Base-by-base conservation (phyloP, 306 rosid genomes). In the Quillaja saponaria region DNA sequence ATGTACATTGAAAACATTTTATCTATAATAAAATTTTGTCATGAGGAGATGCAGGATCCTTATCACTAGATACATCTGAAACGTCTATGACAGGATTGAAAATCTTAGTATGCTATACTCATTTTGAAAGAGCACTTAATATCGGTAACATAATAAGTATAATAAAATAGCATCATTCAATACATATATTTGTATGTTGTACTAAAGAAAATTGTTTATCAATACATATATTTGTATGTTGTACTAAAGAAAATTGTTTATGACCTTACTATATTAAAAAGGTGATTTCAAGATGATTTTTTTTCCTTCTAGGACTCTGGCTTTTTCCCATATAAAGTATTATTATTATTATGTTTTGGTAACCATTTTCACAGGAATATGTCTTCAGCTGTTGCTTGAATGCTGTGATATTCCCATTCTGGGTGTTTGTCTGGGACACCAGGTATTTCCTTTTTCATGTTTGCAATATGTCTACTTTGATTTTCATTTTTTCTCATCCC, bases 341-440 rank as follows among this genome's bases (percentile, higher is more conserved):
- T 45, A 49, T 53, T 55, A 49, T 65, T 21, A 49, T 31, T 53
- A 4, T n/a, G n/a, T 65, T 69, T 63, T 61, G 55, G 53, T 74
- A 65, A 58, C 64, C 50, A 34, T 72, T 72, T 67, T 65, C 64
- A 55, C 83, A 92, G 99, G 99, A 68, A 85, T 92, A 75, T 89
- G 99, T 68, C 94, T 87, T 78, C 91, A 79, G 42, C 58, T 92
- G 72, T 80, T 92, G 76, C 87, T 42, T 55, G 79, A 81, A 44
- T 92, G 96, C 82, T 64, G 75, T 81, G 88, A 92, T 83, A 77
- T 92, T 61, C 99, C 99, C 64, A 69, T 92, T 69, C 72, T 92
- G 70, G 99, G 96, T 65, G 97, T 92, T 80, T 92, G 99, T 71
- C 85, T 92, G 45, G 99, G 99, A 63, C 99, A 92, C 75, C 97